Conservation (phyloP, 768 basidiomycete genomes). For the Termitomyces sp. region DNA sequence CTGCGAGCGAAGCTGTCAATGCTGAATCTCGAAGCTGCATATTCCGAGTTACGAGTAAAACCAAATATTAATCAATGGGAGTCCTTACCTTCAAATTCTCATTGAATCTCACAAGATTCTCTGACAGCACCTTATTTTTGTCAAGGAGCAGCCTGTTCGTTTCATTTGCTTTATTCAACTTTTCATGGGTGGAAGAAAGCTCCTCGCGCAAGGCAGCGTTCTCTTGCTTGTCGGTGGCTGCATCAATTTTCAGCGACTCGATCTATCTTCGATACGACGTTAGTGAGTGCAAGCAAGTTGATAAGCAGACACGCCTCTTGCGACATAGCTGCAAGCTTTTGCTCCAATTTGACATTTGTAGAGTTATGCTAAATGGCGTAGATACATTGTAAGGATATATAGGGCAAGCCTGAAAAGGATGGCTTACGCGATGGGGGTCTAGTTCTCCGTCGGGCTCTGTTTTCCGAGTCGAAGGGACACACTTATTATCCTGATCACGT, state of each 20-base stretch:
- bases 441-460: background rate
- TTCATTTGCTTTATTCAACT: background rate
- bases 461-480: background rate
- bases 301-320: background rate
- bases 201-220: background rate
- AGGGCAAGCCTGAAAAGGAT: background rate
- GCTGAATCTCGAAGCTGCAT: conserved; percentile 1
- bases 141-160: background rate
- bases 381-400: background rate
- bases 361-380: background rate
- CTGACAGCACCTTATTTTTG: background rate
- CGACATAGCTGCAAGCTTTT: background rate
- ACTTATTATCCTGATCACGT: background rate
- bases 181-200: conserved; percentile 1
- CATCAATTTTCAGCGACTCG: background rate
- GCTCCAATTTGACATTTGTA: background rate
- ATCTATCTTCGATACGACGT: background rate
- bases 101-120: background rate
- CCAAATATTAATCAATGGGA: background rate
- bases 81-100: background rate
- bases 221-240: background rate
- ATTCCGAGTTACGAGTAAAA: background rate
- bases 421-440: background rate
- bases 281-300: background rate
- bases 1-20: background rate